Conservation (phyloP, 2,329 filamentous ascomycete species). For the Mycogone perniciosa region DNA sequence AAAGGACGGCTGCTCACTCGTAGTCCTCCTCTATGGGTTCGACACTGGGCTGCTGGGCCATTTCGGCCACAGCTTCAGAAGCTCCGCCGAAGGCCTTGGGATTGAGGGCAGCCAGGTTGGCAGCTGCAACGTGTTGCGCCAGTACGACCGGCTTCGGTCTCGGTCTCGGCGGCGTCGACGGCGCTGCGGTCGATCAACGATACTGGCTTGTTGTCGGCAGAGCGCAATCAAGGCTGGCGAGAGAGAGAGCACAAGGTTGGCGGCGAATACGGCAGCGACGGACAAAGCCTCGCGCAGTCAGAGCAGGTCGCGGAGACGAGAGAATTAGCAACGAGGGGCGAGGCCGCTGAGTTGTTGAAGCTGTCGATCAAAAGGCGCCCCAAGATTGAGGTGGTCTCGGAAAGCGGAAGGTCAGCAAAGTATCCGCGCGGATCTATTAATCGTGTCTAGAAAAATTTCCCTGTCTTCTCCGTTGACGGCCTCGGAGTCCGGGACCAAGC, state of each 20-base stretch:
- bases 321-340: neutral
- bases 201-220: neutral
- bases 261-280: constrained; percentile 4
- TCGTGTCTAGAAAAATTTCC: constrained; percentile 28
- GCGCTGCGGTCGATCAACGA: constrained; percentile 7
- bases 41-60: constrained; percentile 63
- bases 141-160: constrained; percentile 4
- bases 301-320: neutral
- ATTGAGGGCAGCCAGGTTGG: constrained; percentile 59
- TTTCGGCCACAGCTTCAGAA: constrained; percentile 60
- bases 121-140: constrained; percentile 23
- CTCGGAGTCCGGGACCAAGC: constrained; percentile 26
- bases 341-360: neutral
- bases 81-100: constrained; percentile 55
- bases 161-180: neutral
- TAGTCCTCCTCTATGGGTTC: constrained; percentile 60
- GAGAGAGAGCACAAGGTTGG: neutral
- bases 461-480: constrained; percentile 31
- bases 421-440: constrained; percentile 6
- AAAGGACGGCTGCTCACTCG: constrained; percentile 43
- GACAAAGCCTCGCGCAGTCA: constrained; percentile 1
- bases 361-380: neutral
- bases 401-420: constrained; percentile 3
- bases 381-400: neutral
- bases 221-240: neutral